Evolutionary conservation across 2,329 filamentous ascomycete species (phyloP), one percentile per base, ranked within the genome.

Genomic region (Aspergillus sp.): DNA sequence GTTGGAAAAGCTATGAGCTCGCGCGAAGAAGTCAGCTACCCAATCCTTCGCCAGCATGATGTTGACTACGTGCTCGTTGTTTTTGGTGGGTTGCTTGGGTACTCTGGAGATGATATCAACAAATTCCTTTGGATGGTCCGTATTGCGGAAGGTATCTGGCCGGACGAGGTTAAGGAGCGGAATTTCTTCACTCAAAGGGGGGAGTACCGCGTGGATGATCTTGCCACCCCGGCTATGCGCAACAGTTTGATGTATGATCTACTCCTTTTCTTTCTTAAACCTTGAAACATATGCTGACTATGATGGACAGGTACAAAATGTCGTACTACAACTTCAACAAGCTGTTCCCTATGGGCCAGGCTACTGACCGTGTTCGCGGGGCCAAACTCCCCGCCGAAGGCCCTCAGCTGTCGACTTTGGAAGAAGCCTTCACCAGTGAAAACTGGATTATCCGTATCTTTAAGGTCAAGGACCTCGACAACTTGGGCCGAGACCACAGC

Each of bases 381-480:
- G 84, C 85, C 39, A 86, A 85, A 60, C 80, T 98, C 52, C 96
- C 95, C n/a, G 86, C 91, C 12, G 84, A 92, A 65, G 89, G 91
- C 1, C 95, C 95, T 8, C 85, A 90, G 60, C 87, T 99, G 58
- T 91, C 89, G 77, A 95, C 89, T 4, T 78, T 99, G 47, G 95
- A 99, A 74, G 95, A 99, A 79, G 95, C 95, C 9, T 99, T 96
- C 76, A 99, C 96, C 55, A 96, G 91, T 71, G 95, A 99, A 82
- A 99, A 99, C 84, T 99, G 95, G 95, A 99, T 99, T 76, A 98
- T 99, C 73, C 86, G 95, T 64, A 97, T 99, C 72, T 99, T 97
- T 84, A 99, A 99, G 84, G 95, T 99, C 79, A 99, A 99, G 82
- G 93, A 96, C 69, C 87, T 97, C 59, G 95, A 99, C 80, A 98